phyloP scores from a whole-genome alignment of 345 rosid species.

The Durio zibethinus region DNA sequence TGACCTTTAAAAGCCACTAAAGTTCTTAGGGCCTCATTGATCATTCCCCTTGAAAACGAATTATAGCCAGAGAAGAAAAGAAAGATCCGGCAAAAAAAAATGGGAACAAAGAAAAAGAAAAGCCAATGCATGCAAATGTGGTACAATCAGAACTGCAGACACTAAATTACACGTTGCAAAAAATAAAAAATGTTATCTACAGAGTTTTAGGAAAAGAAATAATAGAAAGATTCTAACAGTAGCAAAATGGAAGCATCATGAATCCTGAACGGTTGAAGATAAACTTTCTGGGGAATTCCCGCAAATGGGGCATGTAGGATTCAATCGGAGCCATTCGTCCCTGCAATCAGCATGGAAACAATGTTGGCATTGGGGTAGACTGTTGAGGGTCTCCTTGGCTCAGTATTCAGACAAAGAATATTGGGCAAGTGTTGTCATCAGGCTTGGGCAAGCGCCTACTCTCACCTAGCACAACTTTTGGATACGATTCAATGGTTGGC shows the following conservation, averaged over 20 bases:
- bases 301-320: conserved; percentile 61
- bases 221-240: too few relatives aligned
- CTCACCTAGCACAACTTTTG: conserved; percentile 24
- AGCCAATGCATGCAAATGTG: too few relatives aligned
- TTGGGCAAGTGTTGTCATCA: conserved; percentile 47
- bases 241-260: too few relatives aligned
- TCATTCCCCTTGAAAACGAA: not conserved
- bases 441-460: conserved; percentile 54
- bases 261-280: not conserved
- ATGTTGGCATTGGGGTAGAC: conserved; percentile 62
- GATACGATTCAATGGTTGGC: conserved; percentile 55
- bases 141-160: too few relatives aligned
- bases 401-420: conserved; percentile 59
- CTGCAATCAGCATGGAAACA: conserved; percentile 69
- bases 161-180: too few relatives aligned
- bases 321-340: conserved; percentile 63
- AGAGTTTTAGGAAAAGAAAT: not conserved
- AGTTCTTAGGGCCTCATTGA: not conserved
- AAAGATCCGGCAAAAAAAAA: too few relatives aligned
- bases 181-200: not conserved
- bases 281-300: conserved; percentile 37
- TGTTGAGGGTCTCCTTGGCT: conserved; percentile 44
- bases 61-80: too few relatives aligned
- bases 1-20: not conserved
- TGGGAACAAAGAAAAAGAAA: too few relatives aligned